phyloP scores from a whole-genome alignment of 495 filamentous ascomycete species.

The Trichoderma virens region DNA sequence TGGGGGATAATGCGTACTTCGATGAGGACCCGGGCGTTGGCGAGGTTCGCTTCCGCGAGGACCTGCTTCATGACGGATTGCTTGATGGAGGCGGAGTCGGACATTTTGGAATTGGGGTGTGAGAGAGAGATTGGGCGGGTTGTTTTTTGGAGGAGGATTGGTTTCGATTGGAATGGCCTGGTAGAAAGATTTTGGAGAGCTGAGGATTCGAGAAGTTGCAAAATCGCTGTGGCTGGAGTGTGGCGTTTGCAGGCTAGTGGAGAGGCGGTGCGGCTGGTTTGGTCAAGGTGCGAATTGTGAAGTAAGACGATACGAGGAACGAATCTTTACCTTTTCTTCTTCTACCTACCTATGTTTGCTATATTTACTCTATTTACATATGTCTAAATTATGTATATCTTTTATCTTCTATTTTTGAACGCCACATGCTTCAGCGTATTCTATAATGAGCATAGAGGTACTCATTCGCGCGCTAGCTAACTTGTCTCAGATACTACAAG shows the following conservation, averaged over 20 bases:
- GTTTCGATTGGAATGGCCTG: neutral
- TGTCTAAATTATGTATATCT: too few species aligned
- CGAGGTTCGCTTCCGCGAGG: slow-evolving; percentile 62
- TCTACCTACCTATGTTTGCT: too few species aligned
- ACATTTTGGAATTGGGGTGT: slow-evolving; percentile 23
- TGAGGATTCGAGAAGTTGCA: neutral
- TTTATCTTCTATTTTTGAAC: too few species aligned
- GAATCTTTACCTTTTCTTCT: too few species aligned
- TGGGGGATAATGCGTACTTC: slow-evolving; percentile 42
- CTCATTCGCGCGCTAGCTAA: too few species aligned
- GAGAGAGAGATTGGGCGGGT: neutral
- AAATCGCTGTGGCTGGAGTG: neutral
- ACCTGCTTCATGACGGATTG: slow-evolving; percentile 64
- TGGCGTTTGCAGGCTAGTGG: neutral
- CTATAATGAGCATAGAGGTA: too few species aligned
- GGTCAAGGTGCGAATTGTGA: neutral
- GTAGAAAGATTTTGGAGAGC: neutral
- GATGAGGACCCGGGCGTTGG: slow-evolving; percentile 68
- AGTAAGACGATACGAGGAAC: too few species aligned
- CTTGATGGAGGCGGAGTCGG: slow-evolving; percentile 49
- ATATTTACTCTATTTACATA: too few species aligned
- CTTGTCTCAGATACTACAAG: too few species aligned
- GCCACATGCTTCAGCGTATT: too few species aligned
- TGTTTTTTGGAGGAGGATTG: neutral
- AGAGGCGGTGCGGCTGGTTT: neutral